phyloP scores from a whole-genome alignment of 2,329 filamentous ascomycete species.

The Rosellinia necatrix region DNA sequence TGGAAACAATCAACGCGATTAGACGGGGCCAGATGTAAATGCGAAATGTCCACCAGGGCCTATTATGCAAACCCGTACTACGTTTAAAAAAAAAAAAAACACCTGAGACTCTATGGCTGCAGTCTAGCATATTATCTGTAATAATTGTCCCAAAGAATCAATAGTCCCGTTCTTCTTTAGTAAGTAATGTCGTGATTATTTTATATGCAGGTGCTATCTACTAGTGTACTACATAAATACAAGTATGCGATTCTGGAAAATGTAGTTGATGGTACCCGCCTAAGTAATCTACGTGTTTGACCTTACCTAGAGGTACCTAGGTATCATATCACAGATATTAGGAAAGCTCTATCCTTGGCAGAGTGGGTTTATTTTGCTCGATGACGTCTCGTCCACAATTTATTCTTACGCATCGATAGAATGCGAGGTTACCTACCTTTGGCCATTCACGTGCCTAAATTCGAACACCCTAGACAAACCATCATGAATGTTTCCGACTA shows the following conservation, averaged over 20 bases:
- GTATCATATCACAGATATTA: no score
- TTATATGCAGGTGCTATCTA: no score
- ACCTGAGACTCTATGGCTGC: no score
- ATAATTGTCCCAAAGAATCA: no score
- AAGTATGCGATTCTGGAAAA: background rate
- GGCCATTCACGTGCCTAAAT: slow-evolving; percentile 5
- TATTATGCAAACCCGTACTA: background rate
- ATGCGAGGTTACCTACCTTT: slow-evolving; percentile 19
- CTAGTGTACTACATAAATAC: no score
- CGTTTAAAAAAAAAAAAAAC: no score
- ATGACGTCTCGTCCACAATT: slow-evolving; percentile 37
- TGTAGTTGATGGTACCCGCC: background rate
- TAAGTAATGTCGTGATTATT: no score
- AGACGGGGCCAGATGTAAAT: background rate
- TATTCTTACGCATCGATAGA: slow-evolving; percentile 15
- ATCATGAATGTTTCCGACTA: slow-evolving; percentile 8
- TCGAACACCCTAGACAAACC: slow-evolving; percentile 1
- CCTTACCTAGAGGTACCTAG: no score
- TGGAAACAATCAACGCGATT: background rate
- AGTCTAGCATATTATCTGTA: no score
- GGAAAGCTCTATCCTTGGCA: background rate
- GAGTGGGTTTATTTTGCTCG: slow-evolving; percentile 4
- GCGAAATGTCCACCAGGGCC: background rate
- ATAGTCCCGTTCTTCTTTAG: no score
- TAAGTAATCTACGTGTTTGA: background rate